phyloP scores from a whole-genome alignment of 257 asterid species.

The Leonotis leonurus region DNA sequence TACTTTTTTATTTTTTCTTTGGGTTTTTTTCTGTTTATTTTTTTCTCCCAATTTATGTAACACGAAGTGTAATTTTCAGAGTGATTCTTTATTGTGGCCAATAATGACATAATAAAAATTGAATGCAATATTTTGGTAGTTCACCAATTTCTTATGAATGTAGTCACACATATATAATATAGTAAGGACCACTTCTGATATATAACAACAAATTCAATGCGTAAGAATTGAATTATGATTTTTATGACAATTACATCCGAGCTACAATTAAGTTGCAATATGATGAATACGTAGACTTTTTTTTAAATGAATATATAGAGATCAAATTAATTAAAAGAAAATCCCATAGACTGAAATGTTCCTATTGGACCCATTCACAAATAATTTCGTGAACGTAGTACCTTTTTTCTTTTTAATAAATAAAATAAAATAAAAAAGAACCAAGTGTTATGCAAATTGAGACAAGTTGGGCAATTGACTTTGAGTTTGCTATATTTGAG shows the following conservation, averaged over 20 bases:
- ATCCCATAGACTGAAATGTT: too few species aligned
- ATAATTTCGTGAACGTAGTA: too few species aligned
- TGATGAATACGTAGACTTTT: too few species aligned
- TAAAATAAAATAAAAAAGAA: too few species aligned
- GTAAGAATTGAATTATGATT: background rate
- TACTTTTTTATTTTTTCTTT: background rate
- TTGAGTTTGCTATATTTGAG: background rate
- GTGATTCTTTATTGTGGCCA: background rate
- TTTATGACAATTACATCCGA: background rate
- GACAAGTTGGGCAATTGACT: background rate
- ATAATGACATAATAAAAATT: background rate
- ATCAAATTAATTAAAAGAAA: too few species aligned
- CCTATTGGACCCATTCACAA: too few species aligned
- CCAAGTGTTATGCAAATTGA: too few species aligned
- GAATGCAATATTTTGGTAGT: background rate
- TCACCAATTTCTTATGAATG: background rate
- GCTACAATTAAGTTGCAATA: background rate
- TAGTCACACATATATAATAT: background rate
- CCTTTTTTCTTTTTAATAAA: too few species aligned
- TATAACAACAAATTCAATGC: background rate
- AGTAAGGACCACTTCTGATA: slow-evolving; percentile 12
- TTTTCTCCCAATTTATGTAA: background rate
- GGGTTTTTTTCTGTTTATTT: background rate
- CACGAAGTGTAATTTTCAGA: background rate
- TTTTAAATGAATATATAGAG: too few species aligned